Evolutionary conservation across 2,329 filamentous ascomycete species (phyloP), one percentile per base, ranked within the genome.

Genomic region (Colletotrichum caudatum): DNA sequence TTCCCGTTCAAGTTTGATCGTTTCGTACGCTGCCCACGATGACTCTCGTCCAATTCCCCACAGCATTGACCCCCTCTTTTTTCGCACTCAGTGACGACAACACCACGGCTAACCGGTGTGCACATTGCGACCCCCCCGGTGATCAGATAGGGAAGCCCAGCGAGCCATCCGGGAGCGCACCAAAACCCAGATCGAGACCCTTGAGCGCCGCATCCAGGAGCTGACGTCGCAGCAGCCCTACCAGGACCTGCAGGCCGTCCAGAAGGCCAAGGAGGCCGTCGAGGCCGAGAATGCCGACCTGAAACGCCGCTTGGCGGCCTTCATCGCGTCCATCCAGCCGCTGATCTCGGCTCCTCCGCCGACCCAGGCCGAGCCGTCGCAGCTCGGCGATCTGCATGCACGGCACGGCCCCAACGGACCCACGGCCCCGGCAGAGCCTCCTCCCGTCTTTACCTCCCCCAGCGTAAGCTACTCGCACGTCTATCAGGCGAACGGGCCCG

Each of bases 121-220:
- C 20, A 4, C 53, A 29, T 60, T 66, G 50, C 23, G 29, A 29
- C 29, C 29, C 29, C 29, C 26, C 35, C 56, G 37, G 37, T 50
- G 66, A 56, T 20, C 90, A 88, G 94, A 97, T 79, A 91, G 94
- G 69, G 93, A 97, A 80, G 94, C 94, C 39, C 94, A 97, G 80
- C 89, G 94, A 60, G 93, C 93, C 50, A 96, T 97, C 71, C 88
- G 94, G 53, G 93, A 95, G 82, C 89, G 94, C 66, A 96, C 93
- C 37, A 94, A 92, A 82, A 89, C 90, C 69, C 92, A 93, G 80
- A 96, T 96, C 75, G 93, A 95, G 78, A 84, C 82, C 8, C 84
- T 96, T 71, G 92, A 96, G 80, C 86, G 86, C 72, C 87, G 89
- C 73, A 94, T 97, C 73, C 86, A 88, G 66, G 92, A 95, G 73